Conservation (phyloP, 176 grass and related monocot species). For the Avena sativa region DNA sequence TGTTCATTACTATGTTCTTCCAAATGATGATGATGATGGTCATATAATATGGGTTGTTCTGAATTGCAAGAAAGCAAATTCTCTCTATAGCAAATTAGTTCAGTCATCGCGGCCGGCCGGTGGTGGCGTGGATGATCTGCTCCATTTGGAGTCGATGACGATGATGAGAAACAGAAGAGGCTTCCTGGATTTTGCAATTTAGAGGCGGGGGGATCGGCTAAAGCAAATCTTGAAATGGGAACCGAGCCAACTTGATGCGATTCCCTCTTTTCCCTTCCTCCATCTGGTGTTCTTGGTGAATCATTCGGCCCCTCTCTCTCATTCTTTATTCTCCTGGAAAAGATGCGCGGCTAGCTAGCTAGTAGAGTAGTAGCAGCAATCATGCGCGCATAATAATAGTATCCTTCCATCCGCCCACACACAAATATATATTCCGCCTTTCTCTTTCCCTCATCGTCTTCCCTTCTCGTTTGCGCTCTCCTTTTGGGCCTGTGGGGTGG, state of each 20-base stretch:
- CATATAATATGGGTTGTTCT: constrained; percentile 44
- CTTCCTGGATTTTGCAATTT: constrained; percentile 45
- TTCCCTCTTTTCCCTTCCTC: background rate
- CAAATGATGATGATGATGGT: constrained; percentile 51
- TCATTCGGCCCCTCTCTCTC: background rate
- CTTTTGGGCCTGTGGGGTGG: background rate
- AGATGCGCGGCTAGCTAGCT: constrained; percentile 1
- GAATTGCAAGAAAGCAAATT: constrained; percentile 18
- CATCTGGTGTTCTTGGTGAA: constrained; percentile 30
- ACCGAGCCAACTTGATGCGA: constrained; percentile 30
- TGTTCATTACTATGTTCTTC: constrained; percentile 37
- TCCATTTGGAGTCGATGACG: constrained; percentile 27
- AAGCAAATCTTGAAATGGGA: constrained; percentile 47
- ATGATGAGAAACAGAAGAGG: background rate
- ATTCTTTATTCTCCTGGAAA: constrained; percentile 45
- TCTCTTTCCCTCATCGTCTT: constrained; percentile 9
- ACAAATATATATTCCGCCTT: background rate
- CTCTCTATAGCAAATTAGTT: background rate
- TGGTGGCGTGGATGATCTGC: constrained; percentile 34
- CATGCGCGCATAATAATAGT: background rate
- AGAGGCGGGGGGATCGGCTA: constrained; percentile 15
- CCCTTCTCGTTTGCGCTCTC: constrained; percentile 30
- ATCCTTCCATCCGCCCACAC: background rate
- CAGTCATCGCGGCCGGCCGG: background rate
- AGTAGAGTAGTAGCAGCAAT: background rate